Evolutionary conservation across 139 green algal species (phyloP), one percentile per base, ranked within the genome.

Genomic region (Pycnococcus provasolii): DNA sequence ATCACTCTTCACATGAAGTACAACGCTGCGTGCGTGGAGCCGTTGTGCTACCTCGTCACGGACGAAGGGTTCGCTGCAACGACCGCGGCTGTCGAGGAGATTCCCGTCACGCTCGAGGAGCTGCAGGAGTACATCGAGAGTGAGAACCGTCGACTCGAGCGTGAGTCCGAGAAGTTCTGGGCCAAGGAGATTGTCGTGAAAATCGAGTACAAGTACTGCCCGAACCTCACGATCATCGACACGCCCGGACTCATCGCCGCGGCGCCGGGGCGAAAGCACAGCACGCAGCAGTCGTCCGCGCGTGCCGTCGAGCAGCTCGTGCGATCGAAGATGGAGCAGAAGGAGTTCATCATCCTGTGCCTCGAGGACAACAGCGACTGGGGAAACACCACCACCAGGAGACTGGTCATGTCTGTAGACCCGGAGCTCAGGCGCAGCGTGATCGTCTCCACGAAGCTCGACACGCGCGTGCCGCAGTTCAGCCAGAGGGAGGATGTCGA

Each of bases 1-100:
- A 96, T 97, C 72, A 88, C 87, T 2, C 84, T 97, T 61, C 85
- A 97, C 74, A 97, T 97, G 91, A 93, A 95, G 78, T 96, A 96
- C 81, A 92, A 96, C 68, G 62, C 70, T 1, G 72, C 79, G 1
- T 94, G 86, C 73, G 26, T 73, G 59, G 70, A 86, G 68, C 80
- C 74, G 4, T 62, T 76, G n/a, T 97, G 91, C 85, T 96, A 81
- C 73, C 78, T 96, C n/a, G 57, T 92, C 13, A 82, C 78, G 2
- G 84, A 95, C 41, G 89, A 95, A 37, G 80, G 75, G 63, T 47
- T 26, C 26, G 26, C 26, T 26, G 26, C 26, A 26, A 55, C 40
- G 54, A 51, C 40, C 43, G 53, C 42, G 84, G 84, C 26, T 26
- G 26, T 26, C 42, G 73, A 70, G 66, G 88, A 96, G 74, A 76